Evolutionary conservation across 2,329 filamentous ascomycete species (phyloP), one percentile per base, ranked within the genome.

Genomic region (Aspergillus terreus): DNA sequence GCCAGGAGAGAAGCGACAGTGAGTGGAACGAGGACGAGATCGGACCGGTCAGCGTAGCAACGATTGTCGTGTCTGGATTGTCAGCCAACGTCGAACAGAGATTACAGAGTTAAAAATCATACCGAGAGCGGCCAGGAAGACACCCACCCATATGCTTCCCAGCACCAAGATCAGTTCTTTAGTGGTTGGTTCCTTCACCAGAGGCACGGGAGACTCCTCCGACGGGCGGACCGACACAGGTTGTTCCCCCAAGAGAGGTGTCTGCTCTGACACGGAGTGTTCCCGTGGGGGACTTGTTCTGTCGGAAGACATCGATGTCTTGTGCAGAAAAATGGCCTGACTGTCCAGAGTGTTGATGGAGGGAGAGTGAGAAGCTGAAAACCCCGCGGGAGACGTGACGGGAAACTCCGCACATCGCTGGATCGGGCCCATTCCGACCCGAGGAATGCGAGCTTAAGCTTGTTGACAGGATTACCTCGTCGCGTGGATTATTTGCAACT

Each of bases 21-120:
- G 89, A 95, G 52, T 85, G 78, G 71, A 96, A 95, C 41, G 87
- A 86, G 65, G 84, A 88, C 21, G 88, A 88, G 57, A 96, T 95
- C 6, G 91, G 89, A 0, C 83, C 88, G 0, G 88, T 86, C 1
- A 96, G 80, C 0, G 91, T 96, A 7, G 91, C 90, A 59, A 95
- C 89, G 57, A 96, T 86, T 44, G 89, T 94, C 1, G 82, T 82
- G 71, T 96, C 90, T 75, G 47, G n/a, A 21, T 15, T 14, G 10
- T 45, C 47, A n/a, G 17, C 40, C 17, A 42, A 42, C 9, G 15
- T 15, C 6, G 6, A 6, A 42, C 17, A 12, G 19, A 11, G 38
- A 38, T n/a, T 23, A 6, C 15, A 4, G 4, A 42, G 6, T 10
- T 4, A 5, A 23, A 6, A 35, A 15, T 17, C 49, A 54, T 61